Percentiles rank a stretch among this genome's conserved stretches.
These are phyloP conservation scores for Suillus subluteus DNA, from an alignment of 768 basidiomycete species.

Conservation along the genomic window DNA sequence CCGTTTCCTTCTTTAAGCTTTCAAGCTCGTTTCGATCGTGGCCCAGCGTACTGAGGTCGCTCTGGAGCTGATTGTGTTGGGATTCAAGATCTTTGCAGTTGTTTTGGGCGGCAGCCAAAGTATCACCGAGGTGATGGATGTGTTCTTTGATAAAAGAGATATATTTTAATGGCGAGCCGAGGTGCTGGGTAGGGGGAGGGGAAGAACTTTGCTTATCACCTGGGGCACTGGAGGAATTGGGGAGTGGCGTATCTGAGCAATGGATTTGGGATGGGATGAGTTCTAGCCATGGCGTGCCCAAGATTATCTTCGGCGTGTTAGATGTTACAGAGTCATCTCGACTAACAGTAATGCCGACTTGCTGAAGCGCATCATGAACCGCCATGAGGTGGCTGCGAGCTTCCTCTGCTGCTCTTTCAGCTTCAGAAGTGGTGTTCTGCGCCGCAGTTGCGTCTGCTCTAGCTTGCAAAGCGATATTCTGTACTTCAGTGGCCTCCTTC, in stretches of 20 bases:
- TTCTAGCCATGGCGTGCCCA: constrained; percentile 8
- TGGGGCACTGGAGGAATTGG: neutral
- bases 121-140: neutral
- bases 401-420: neutral
- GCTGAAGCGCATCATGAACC: constrained; percentile 6
- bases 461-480: neutral
- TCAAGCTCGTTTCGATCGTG: neutral
- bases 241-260: neutral
- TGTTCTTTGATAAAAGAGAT: constrained; percentile 1
- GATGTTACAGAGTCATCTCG: constrained; percentile 3
- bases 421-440: constrained; percentile 4
- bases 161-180: neutral
- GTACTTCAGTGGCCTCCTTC: neutral
- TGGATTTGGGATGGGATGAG: constrained; percentile 2
- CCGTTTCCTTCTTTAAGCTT: neutral
- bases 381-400: neutral
- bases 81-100: neutral
- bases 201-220: neutral
- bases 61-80: constrained; percentile 3
- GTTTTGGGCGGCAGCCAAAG: neutral
- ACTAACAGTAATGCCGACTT: constrained; percentile 7
- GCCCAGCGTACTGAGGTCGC: neutral
- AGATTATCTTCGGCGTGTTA: constrained; percentile 1
- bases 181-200: neutral
- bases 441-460: constrained; percentile 5